Evolutionary conservation across 352 stramenopile species (phyloP).

Genomic region (Phytophthora parvispora): DNA sequence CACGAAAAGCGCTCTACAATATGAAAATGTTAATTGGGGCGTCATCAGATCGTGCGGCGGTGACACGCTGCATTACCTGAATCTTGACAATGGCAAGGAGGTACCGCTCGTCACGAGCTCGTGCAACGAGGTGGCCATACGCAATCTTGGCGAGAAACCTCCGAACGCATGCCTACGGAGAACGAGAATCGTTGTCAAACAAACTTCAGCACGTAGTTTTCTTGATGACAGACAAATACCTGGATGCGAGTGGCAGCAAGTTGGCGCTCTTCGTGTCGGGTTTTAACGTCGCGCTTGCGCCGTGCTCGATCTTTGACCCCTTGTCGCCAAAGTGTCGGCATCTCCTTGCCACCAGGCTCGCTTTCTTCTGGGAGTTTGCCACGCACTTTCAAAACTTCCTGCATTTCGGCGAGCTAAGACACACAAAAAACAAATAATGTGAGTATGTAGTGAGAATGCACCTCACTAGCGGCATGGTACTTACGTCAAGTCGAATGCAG

Average conservation of each 20-base stretch:
- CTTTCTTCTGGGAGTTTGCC: slow-evolving; percentile 14
- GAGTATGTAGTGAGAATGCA: neutral
- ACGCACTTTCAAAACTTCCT: slow-evolving; percentile 38
- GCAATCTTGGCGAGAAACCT: slow-evolving; percentile 61
- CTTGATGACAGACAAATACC: slow-evolving; percentile 11
- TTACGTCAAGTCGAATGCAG: slow-evolving; percentile 33
- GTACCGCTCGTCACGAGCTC: slow-evolving; percentile 57
- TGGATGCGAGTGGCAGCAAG: slow-evolving; percentile 59
- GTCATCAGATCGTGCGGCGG: neutral
- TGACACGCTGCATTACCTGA: slow-evolving; percentile 50
- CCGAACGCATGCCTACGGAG: slow-evolving; percentile 46
- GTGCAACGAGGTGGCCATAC: slow-evolving; percentile 45
- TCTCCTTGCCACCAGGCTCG: slow-evolving; percentile 1
- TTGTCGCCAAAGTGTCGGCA: slow-evolving; percentile 53
- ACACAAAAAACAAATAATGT: too few species aligned
- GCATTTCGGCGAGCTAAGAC: slow-evolving; percentile 71
- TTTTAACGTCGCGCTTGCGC: slow-evolving; percentile 54
- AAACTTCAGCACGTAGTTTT: neutral
- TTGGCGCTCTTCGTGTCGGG: slow-evolving; percentile 48
- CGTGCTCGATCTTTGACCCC: slow-evolving; percentile 50
- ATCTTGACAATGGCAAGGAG: slow-evolving; percentile 52
- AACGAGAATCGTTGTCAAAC: neutral
- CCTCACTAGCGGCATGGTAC: neutral
- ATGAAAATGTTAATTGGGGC: neutral
- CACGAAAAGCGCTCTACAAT: slow-evolving; percentile 48